Evolutionary conservation across 768 basidiomycete genomes (phyloP).

Genomic region (Phanerodontia chrysosporium): DNA sequence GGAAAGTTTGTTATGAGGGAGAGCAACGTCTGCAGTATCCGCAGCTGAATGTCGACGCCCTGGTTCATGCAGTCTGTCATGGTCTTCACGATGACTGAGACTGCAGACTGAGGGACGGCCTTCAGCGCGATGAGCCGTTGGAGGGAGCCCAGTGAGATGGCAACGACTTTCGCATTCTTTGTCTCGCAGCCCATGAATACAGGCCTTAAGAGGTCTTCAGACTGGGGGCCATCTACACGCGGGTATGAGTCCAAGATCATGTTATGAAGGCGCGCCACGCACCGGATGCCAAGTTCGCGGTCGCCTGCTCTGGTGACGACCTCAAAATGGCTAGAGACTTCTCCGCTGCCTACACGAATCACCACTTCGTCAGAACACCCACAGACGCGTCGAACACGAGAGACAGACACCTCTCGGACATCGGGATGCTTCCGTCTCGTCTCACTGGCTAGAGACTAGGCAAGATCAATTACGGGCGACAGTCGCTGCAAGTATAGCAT

Average conservation of each 20-base stretch:
- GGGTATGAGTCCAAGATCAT: not conserved
- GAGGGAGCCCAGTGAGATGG: constrained; percentile 85
- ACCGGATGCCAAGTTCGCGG: constrained; percentile 71
- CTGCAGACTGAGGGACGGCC: constrained; percentile 76
- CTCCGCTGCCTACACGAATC: constrained; percentile 64
- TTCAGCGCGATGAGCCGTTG: constrained; percentile 86
- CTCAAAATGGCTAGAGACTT: constrained; percentile 78
- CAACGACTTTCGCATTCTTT: constrained; percentile 90
- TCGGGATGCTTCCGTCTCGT: constrained; percentile 88
- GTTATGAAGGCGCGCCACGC: constrained; percentile 19
- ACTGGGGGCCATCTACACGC: constrained; percentile 66
- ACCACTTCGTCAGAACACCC: not conserved
- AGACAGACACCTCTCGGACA: constrained; percentile 74
- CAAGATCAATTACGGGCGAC: not conserved
- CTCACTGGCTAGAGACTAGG: constrained; percentile 81
- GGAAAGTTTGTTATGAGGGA: constrained; percentile 88
- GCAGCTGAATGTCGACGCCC: constrained; percentile 95
- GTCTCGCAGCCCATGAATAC: constrained; percentile 94
- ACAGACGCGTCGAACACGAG: not conserved
- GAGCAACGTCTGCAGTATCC: constrained; percentile 88
- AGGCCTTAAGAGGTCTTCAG: constrained; percentile 77
- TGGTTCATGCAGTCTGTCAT: constrained; percentile 87
- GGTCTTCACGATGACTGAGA: constrained; percentile 75
- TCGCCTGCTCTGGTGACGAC: constrained; percentile 79
- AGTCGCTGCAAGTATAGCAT: not conserved